Base-by-base conservation (phyloP, 768 basidiomycete species). In the Leucosporidium creatinivorum region DNA sequence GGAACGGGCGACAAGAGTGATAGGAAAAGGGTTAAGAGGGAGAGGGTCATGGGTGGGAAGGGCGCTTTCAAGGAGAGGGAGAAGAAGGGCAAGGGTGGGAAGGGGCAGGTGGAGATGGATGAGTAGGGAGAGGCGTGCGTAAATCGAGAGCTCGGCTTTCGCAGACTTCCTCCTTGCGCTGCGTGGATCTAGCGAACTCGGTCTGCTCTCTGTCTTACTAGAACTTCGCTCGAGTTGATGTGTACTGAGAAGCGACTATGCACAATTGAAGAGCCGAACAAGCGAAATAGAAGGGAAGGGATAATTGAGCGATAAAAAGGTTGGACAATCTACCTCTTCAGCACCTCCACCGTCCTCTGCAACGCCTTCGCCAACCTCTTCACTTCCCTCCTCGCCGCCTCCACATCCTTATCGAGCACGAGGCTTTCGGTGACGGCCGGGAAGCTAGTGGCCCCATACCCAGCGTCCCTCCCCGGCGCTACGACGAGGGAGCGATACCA, bases 401-500 rank as follows among this genome's bases (percentile, higher is more conserved):
- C 85, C 18, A 78, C 77, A 73, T 89, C 85, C 73, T 84, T 81
- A 62, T 91, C 89, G 49, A 85, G 81, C 28, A 84, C 81, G 72
- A 93, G 82, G 0, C 89, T 84, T 76, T 93, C 91, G 0, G 86
- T 87, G 33, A 93, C 79, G 3, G 68, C 89, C 2, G 90, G 91
- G 68, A 93, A 81, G 0, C 89, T 89, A 0, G 90, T 91, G 3
- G 90, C 88, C 9, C 89, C 87, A 87, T 77, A 89, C 86, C 49
- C 74, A 4, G 74, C 62, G 64, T 71, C 68, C 0, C 61, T 23
- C 0, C 91, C 91, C 36, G 92, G 91, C 4, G 91, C 89, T 52
- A 91, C 89, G 58, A 84, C 91, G 21, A 91, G 82, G 78, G 92
- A 87, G 74, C 81, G 85, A 76, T 88, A 94, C 91, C 91, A 93